These are phyloP conservation scores for Debaryomycetaceae sp. DNA, from an alignment of 1,139 yeast genomes.

Conservation along the genomic window DNA sequence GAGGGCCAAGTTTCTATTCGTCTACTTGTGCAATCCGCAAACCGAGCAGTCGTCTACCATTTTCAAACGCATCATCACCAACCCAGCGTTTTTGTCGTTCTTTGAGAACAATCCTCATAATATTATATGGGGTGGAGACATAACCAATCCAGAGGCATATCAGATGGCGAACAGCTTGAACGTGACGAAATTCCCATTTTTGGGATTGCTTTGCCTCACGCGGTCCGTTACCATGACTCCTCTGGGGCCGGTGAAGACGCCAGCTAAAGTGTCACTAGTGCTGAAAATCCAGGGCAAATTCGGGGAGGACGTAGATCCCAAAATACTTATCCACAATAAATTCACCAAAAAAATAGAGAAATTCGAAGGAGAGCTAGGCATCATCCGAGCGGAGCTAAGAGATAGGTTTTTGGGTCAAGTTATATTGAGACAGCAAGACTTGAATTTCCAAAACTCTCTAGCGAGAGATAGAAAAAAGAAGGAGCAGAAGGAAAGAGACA, in stretches of 20 bases:
- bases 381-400: conserved; percentile 59
- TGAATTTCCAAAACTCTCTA: conserved; percentile 70
- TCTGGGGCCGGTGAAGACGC: conserved; percentile 50
- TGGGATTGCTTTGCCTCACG: conserved; percentile 65
- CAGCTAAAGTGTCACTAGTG: conserved; percentile 58
- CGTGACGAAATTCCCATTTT: conserved; percentile 74
- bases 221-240: conserved; percentile 55
- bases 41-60: conserved; percentile 61
- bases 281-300: conserved; percentile 66
- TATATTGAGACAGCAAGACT: conserved; percentile 70
- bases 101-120: conserved; percentile 45
- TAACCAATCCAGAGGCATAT: conserved; percentile 74
- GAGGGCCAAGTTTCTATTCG: conserved; percentile 65
- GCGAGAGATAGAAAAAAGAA: conserved; percentile 48
- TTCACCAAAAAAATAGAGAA: conserved; percentile 45
- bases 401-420: conserved; percentile 58
- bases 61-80: conserved; percentile 53
- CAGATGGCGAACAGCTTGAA: conserved; percentile 77
- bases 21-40: conserved; percentile 71
- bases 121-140: conserved; percentile 86
- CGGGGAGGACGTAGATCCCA: conserved; percentile 28
- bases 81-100: conserved; percentile 49
- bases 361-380: conserved; percentile 58
- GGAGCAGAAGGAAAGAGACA: conserved; percentile 20
- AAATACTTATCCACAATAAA: conserved; percentile 31